These are phyloP conservation scores for Canariomyces notabilis DNA, from an alignment of 2,329 filamentous ascomycete genomes.

Conservation along the genomic window DNA sequence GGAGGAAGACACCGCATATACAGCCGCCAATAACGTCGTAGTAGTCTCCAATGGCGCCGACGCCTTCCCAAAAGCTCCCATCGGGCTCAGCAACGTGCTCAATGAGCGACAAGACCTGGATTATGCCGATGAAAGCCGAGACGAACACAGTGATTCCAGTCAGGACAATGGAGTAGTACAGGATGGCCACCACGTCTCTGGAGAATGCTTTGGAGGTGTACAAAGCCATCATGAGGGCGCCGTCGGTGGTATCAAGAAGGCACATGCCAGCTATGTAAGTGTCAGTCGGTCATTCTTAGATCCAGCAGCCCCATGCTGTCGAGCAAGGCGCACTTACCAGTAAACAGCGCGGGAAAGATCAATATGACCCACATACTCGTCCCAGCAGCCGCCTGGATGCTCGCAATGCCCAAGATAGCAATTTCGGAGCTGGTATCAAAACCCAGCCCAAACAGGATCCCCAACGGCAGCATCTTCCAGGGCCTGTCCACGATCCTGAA, in stretches of 20 bases:
- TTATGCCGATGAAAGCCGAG: constrained; percentile 75
- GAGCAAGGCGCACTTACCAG: constrained; percentile 46
- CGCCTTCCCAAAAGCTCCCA: constrained; percentile 86
- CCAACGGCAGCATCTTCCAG: constrained; percentile 96
- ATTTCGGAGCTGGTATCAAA: constrained; percentile 97
- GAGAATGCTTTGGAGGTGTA: constrained; percentile 79
- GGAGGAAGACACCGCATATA: constrained; percentile 79
- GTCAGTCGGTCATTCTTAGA: constrained; percentile 1
- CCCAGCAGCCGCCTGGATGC: constrained; percentile 77
- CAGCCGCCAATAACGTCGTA: constrained; percentile 82
- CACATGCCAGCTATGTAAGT: constrained; percentile 73
- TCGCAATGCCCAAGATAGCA: constrained; percentile 83
- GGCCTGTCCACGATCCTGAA: constrained; percentile 70
- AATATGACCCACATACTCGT: constrained; percentile 92
- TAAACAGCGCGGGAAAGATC: constrained; percentile 86
- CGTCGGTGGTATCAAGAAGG: constrained; percentile 85
- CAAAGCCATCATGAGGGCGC: constrained; percentile 89
- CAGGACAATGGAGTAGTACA: constrained; percentile 89
- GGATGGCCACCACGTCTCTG: constrained; percentile 76
- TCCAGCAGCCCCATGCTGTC: not conserved
- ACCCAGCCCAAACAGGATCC: constrained; percentile 82
- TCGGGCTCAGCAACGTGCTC: constrained; percentile 68
- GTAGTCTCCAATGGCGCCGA: constrained; percentile 68
- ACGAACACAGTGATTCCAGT: constrained; percentile 80
- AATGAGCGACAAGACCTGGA: constrained; percentile 77